Base-by-base conservation (phyloP, 2,329 filamentous ascomycete species). In the Ramularia collo-cygni region DNA sequence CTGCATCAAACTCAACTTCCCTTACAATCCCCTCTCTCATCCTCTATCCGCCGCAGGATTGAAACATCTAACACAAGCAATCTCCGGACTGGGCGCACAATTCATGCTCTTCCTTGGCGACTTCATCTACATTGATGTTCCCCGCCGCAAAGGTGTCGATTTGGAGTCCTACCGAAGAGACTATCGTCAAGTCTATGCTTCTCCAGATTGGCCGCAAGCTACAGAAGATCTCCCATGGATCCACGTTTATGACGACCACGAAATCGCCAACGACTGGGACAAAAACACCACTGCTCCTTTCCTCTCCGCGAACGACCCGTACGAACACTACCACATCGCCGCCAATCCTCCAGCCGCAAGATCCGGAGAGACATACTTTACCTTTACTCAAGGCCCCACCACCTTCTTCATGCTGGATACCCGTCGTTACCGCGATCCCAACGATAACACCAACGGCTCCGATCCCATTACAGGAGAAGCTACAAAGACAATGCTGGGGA, bases 321-420 rank as follows among this genome's bases (percentile, higher is more conserved):
- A 85, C 70, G 70, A 81, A 34, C 77, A 88, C 57, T 98, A 98
- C 59, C 90, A 98, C 47, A 81, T 81, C 24, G 74, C 79, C 3
- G 78, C 78, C 2, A 98, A 98, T 63, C 92, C 92, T 2, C 89
- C 92, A 6, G 57, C 67, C 33, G 48, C 40, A 9, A 68, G 75
- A 45, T 62, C 65, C 31, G 77, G 76, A 13, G 79, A 81, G 1
- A 94, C 87, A 0, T 96, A 92, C 65, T 96, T 89, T 60, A 78
- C 81, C 15, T 98, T 98, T 63, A 77, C 77, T 1, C 85, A 95
- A 59, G 92, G 92, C 0, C 90, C 90, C 0, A 89, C 87, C 1
- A 83, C 84, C 28, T 95, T 96, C 67, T 98, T 96, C 70, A 79
- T 98, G 69, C 72, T 95, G 36, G 92, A 98, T 59, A 95, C 90